phyloP scores from a whole-genome alignment of 441 rosid species.

The California macrophylla region DNA sequence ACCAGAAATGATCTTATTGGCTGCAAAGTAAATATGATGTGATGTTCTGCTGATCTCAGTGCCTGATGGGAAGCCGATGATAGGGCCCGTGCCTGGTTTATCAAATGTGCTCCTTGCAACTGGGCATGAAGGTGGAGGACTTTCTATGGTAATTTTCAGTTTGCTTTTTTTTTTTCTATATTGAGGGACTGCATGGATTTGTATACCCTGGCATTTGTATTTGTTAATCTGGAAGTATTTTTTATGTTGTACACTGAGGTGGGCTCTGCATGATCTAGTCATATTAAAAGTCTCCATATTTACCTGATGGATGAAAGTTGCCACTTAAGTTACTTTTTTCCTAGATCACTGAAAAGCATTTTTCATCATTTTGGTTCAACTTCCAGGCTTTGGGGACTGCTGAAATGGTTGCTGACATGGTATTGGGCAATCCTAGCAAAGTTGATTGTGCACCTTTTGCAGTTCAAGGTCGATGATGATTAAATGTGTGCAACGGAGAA shows the following conservation, averaged over 20 bases:
- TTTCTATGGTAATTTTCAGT: constrained; percentile 51
- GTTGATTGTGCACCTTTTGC: constrained; percentile 47
- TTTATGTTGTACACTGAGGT: not conserved
- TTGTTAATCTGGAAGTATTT: not conserved
- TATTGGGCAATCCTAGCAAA: constrained; percentile 41
- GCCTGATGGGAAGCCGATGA: constrained; percentile 86
- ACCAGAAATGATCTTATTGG: not conserved
- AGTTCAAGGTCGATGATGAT: constrained; percentile 39
- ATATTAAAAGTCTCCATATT: not conserved
- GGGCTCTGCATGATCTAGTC: not conserved
- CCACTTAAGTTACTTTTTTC: not conserved
- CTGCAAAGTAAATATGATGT: constrained; percentile 12
- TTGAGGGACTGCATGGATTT: not conserved
- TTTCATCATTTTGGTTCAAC: constrained; percentile 15
- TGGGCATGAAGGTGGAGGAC: constrained; percentile 93
- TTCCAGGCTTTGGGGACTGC: constrained; percentile 85
- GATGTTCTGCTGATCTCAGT: constrained; percentile 33
- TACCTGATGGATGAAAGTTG: not conserved
- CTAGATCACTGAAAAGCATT: not conserved
- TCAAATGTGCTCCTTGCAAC: constrained; percentile 61
- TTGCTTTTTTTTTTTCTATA: not conserved
- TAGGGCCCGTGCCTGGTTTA: constrained; percentile 60
- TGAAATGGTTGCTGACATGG: constrained; percentile 74
- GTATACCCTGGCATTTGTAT: not conserved
- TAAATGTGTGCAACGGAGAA: constrained; percentile 6